Conservation (phyloP, 2,329 filamentous ascomycete species). For the Byssoonygena ceratinophila region DNA sequence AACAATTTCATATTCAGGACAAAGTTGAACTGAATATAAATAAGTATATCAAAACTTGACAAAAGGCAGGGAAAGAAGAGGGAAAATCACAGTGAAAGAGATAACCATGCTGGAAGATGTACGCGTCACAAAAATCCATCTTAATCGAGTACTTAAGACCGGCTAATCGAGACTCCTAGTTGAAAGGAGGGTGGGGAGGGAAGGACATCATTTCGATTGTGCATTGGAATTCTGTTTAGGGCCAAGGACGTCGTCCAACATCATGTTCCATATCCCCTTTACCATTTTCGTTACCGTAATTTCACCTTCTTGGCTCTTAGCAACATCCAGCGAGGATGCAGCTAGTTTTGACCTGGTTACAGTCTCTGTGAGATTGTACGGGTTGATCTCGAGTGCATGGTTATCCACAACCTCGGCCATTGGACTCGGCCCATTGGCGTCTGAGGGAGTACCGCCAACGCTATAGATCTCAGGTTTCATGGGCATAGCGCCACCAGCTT, state of each 20-base stretch:
- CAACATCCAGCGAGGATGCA: conserved; percentile 25
- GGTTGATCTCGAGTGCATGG: conserved; percentile 46
- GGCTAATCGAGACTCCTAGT: background rate
- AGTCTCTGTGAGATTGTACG: conserved; percentile 45
- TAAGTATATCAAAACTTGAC: background rate
- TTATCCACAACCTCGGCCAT: conserved; percentile 51
- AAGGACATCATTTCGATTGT: background rate
- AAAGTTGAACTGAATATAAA: background rate
- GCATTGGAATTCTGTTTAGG: conserved; percentile 11
- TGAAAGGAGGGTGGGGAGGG: background rate
- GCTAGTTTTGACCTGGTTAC: conserved; percentile 34
- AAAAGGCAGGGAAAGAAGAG: background rate
- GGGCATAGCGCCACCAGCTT: conserved; percentile 18
- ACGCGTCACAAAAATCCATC: background rate
- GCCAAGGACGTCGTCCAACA: conserved; percentile 44
- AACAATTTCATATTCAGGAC: background rate
- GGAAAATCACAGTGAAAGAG: background rate
- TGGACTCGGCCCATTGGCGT: conserved; percentile 42
- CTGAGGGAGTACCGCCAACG: conserved; percentile 34
- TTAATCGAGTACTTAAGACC: background rate
- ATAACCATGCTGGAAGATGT: background rate
- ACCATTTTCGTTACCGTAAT: conserved; percentile 31
- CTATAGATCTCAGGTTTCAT: conserved; percentile 50
- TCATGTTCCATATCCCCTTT: conserved; percentile 38
- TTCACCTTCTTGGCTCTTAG: conserved; percentile 26